Conservation (phyloP, 345 rosid species). For the Physaria fendleri region DNA sequence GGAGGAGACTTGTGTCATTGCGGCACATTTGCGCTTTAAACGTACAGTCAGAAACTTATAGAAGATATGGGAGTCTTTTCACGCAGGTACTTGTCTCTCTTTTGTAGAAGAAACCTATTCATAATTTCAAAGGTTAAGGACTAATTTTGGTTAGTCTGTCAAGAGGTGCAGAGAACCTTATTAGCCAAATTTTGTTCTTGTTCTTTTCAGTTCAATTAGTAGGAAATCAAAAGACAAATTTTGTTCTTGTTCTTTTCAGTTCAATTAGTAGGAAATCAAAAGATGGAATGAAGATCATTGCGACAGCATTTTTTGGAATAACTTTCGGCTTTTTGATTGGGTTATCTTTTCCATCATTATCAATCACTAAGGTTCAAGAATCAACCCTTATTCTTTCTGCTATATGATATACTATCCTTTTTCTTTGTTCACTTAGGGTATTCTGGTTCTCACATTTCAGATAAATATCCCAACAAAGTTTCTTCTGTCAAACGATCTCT, state of each 20-base stretch:
- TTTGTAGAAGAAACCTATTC: not conserved
- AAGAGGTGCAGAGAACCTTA: not conserved
- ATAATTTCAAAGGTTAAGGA: not conserved
- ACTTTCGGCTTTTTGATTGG: slow-evolving; percentile 77
- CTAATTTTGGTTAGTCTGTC: not conserved
- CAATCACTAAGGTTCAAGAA: slow-evolving; percentile 57
- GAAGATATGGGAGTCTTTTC: slow-evolving; percentile 49
- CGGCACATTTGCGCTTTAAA: slow-evolving; percentile 16
- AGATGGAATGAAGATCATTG: slow-evolving; percentile 64
- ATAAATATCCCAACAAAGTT: slow-evolving; percentile 51
- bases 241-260: slow-evolving; percentile 38
- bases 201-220: slow-evolving; percentile 41
- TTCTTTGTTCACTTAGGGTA: not conserved
- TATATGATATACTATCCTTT: not conserved
- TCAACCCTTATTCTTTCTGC: not conserved
- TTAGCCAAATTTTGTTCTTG: not conserved
- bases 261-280: slow-evolving; percentile 47
- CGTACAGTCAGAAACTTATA: slow-evolving; percentile 1
- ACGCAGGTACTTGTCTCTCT: slow-evolving; percentile 51
- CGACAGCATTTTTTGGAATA: slow-evolving; percentile 61
- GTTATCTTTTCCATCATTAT: slow-evolving; percentile 61
- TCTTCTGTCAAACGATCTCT: slow-evolving; percentile 41
- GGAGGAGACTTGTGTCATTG: slow-evolving; percentile 7
- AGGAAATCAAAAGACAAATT: slow-evolving; percentile 41
- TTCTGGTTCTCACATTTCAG: slow-evolving; percentile 33